Evolutionary conservation across 148 eudicot genomes (phyloP), one percentile per base, ranked within the genome.

Genomic region (Dianthus caryophyllus): DNA sequence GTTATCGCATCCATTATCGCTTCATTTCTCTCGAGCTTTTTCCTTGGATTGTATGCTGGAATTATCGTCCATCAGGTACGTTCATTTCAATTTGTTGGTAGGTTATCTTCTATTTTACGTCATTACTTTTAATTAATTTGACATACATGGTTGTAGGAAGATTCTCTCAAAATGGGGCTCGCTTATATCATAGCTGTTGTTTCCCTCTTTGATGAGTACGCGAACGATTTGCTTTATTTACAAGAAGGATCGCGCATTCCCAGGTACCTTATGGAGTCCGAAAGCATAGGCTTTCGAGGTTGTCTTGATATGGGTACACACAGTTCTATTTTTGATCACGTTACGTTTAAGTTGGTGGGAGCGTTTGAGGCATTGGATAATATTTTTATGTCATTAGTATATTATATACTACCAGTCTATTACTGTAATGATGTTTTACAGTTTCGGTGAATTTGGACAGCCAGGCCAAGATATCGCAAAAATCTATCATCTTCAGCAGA

Each of bases 241-340:
- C 75, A 84, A 70, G 92, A 88, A 55, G 97, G 96, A 12, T 91
- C 97, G 22, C 80, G 97, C 75, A 81, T 91, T 76, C 92, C 96
- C 26, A 88, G 97, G 97, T 91, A 76, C 46, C 31, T 62, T 62
- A n/a, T 53, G n/a, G 22, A 66, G 31, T 50, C 60, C 13, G 36
- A 54, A 22, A 56, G 14, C 33, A 2, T 5, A 6, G 9, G 22
- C 9, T 0, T 14, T 69, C 14, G 2, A 25, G 9, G 44, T 17
- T 4, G 18, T 31, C 49, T 2, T 11, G 6, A 4, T 17, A 20
- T 24, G 14, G 1, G 25, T 27, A 1, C 29, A 63, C 29, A 21
- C 49, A 27, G 4, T n/a, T n/a, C n/a, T n/a, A n/a, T n/a, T n/a
- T n/a, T n/a, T n/a, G n/a, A n/a, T n/a, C n/a, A n/a, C n/a, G n/a